These are phyloP conservation scores for Phytopythium vexans DNA, from an alignment of 352 stramenopile genomes.

Conservation along the genomic window DNA sequence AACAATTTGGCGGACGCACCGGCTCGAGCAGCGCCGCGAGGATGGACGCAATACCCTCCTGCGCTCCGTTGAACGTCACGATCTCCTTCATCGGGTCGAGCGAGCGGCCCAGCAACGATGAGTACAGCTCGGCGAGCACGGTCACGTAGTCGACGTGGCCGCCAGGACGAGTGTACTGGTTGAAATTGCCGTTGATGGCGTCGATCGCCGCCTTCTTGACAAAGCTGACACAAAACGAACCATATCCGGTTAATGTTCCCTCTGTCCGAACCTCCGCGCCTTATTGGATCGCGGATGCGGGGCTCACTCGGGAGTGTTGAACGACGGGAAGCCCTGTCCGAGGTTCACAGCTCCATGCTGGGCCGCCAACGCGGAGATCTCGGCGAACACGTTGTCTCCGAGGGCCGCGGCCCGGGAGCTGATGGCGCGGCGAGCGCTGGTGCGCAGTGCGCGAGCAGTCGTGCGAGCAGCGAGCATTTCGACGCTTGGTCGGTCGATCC, in stretches of 20 bases:
- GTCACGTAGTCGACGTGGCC: conserved; percentile 78
- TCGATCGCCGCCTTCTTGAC: conserved; percentile 86
- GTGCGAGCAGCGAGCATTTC: neutral
- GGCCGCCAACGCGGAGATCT: conserved; percentile 83
- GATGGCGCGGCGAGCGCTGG: conserved; percentile 28
- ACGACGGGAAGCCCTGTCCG: conserved; percentile 96
- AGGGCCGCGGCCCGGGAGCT: conserved; percentile 61
- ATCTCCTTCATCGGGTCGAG: conserved; percentile 79
- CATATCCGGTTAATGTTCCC: neutral
- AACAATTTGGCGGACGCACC: conserved; percentile 11
- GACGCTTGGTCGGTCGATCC: neutral
- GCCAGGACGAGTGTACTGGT: conserved; percentile 90
- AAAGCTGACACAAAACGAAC: conserved; percentile 39
- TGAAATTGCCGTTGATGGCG: conserved; percentile 73
- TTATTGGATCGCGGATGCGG: neutral
- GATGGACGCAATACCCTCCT: conserved; percentile 84
- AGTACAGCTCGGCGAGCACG: conserved; percentile 80
- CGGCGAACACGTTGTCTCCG: conserved; percentile 81
- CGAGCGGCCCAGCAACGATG: conserved; percentile 51
- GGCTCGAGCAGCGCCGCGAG: conserved; percentile 75
- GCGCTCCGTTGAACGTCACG: conserved; percentile 86
- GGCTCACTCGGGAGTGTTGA: conserved; percentile 76
- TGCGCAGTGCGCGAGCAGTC: neutral
- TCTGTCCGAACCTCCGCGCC: neutral
- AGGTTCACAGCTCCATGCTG: conserved; percentile 91